Conservation (phyloP, 768 basidiomycete genomes). For the Amanita rimosa region DNA sequence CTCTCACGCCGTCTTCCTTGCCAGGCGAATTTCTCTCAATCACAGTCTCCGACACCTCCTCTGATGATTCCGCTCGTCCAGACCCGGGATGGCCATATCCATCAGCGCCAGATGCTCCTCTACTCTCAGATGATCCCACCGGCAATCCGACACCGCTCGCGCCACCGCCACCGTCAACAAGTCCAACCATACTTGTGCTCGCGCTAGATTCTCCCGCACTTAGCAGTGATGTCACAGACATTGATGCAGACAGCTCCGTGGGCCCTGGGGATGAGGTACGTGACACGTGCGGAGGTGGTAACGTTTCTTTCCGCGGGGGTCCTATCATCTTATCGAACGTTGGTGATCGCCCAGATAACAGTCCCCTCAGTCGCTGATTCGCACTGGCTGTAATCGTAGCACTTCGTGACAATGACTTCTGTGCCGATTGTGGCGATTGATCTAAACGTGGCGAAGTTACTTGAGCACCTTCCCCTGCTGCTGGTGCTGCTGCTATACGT, state of each 20-base stretch:
- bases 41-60: background rate
- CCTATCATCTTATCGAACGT: constrained; percentile 25
- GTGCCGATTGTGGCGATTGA: constrained; percentile 8
- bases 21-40: background rate
- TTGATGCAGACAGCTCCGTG: constrained; percentile 1
- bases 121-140: background rate
- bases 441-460: constrained; percentile 10
- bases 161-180: constrained; percentile 5
- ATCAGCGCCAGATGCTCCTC: background rate
- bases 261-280: constrained; percentile 12
- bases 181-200: background rate
- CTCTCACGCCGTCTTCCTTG: background rate
- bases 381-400: constrained; percentile 22
- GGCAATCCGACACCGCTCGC: background rate
- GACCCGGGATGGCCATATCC: background rate
- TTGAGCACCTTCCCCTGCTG: constrained; percentile 11
- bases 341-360: constrained; percentile 28
- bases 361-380: constrained; percentile 37
- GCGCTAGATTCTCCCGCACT: constrained; percentile 2
- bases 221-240: constrained; percentile 1
- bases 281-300: constrained; percentile 16
- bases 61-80: background rate
- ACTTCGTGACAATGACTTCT: constrained; percentile 16
- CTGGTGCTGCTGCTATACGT: constrained; percentile 38
- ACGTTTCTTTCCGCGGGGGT: constrained; percentile 17